Base-by-base conservation (phyloP, 768 basidiomycete species). In the Tricholoma sp. region DNA sequence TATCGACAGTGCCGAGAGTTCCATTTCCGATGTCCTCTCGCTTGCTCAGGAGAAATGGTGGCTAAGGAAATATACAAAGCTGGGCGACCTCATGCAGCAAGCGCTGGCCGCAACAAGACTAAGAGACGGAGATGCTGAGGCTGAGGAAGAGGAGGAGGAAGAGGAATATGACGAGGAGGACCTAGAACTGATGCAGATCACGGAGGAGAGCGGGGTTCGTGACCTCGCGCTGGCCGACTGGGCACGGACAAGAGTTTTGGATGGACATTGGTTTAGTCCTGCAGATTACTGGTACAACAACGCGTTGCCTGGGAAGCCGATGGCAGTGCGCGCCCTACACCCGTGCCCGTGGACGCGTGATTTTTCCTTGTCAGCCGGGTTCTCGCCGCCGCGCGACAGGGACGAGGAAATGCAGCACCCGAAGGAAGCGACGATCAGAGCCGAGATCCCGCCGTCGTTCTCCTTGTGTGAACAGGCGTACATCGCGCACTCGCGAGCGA, bases 201-300 rank as follows among this genome's bases (percentile, higher is more conserved):
- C 71, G n/a, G 77, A 79, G 47, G 71, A 77, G 49, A 66, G 69
- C 29, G 72, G 74, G 18, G 76, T 79, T 11, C 68, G 74, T 18
- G 79, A 81, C 46, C 71, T 90, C 45, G 86, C 89, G 1, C 71
- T 90, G 53, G 75, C 78, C 11, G 88, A 88, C 61, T 90, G 87
- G 86, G 86, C 86, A 5, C 76, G 89, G 32, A 78, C 75, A 19
- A 72, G 88, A 49, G 84, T 91, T 50, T 69, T 91, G 18, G 88
- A 91, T 55, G 89, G 89, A 2, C 79, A 83, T 62, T 91, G 89
- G 89, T 69, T 84, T 45, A 85, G 80, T 51, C 89, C 89, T 9
- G 86, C 83, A 0, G 89, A 91, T 66, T 76, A 82, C 47, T 89
- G 80, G 79, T 88, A 83, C 52, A 69, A 72, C 9, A 66, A 76